Percentiles rank a stretch among this genome's conserved stretches.
These are phyloP conservation scores for Malus hybrid DNA, from an alignment of 331 rosid genomes.

Conservation along the genomic window DNA sequence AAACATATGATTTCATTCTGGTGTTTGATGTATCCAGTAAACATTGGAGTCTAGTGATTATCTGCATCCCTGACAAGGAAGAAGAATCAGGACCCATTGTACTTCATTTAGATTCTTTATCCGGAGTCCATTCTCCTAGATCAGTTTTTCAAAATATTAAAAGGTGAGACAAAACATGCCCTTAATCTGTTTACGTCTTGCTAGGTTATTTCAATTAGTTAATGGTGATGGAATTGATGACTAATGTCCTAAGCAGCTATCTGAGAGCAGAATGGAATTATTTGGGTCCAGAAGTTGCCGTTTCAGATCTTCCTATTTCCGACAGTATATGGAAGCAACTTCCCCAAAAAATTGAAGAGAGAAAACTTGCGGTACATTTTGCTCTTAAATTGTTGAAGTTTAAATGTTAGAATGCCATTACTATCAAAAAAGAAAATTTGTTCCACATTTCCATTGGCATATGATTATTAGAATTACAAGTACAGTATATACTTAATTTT, in stretches of 20 bases:
- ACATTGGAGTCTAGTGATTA: conserved; percentile 95
- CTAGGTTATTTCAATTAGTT: background rate
- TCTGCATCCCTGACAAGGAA: conserved; percentile 82
- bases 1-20: conserved; percentile 7
- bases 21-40: conserved; percentile 40
- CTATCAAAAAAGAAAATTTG: background rate
- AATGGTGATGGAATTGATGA: background rate
- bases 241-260: conserved; percentile 42
- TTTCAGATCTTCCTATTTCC: conserved; percentile 58
- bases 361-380: conserved; percentile 39
- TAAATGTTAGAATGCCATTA: background rate
- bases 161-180: conserved; percentile 45
- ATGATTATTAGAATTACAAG: background rate
- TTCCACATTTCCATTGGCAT: background rate
- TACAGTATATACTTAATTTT: background rate
- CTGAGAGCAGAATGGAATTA: conserved; percentile 69
- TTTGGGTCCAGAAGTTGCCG: conserved; percentile 30
- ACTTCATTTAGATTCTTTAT: conserved; percentile 87
- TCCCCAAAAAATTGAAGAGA: conserved; percentile 58
- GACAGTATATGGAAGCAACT: conserved; percentile 62
- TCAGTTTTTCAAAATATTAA: conserved; percentile 61
- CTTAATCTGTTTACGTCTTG: background rate
- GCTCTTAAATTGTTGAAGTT: background rate
- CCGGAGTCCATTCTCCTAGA: conserved; percentile 69
- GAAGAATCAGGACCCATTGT: conserved; percentile 80